Evolutionary conservation across 805 yeast genomes (phyloP).

Genomic region (Saturnispora quitensis): DNA sequence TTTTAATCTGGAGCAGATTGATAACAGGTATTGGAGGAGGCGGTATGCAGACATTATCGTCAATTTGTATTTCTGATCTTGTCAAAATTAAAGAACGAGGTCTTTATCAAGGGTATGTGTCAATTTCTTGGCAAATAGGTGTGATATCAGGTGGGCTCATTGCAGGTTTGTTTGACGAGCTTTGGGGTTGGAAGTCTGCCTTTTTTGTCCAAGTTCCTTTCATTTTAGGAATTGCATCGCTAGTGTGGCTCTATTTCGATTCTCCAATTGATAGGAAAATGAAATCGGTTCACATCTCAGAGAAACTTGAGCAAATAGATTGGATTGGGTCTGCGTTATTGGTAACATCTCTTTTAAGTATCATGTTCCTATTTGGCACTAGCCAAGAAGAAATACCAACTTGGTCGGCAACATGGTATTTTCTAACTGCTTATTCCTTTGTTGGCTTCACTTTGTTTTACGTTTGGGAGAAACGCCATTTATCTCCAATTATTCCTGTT

Average conservation of each 20-base stretch:
- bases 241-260: slow-evolving; percentile 30
- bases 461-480: slow-evolving; percentile 1
- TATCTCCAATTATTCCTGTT: slow-evolving; percentile 57
- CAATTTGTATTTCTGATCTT: slow-evolving; percentile 67
- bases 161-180: slow-evolving; percentile 46
- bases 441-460: slow-evolving; percentile 6
- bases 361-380: slow-evolving; percentile 54
- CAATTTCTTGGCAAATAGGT: slow-evolving; percentile 67
- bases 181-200: slow-evolving; percentile 57
- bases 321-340: slow-evolving; percentile 52
- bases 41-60: slow-evolving; percentile 64
- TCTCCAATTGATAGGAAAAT: slow-evolving; percentile 22
- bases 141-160: slow-evolving; percentile 59
- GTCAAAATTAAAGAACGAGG: slow-evolving; percentile 71
- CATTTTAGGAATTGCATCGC: slow-evolving; percentile 32
- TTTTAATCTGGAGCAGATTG: slow-evolving; percentile 47
- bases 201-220: slow-evolving; percentile 45
- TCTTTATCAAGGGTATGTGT: slow-evolving; percentile 71
- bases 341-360: slow-evolving; percentile 42
- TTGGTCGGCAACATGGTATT: slow-evolving; percentile 34
- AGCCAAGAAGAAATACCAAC: slow-evolving; percentile 49
- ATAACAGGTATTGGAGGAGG: slow-evolving; percentile 88
- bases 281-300: slow-evolving; percentile 15
- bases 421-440: neutral
- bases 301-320: slow-evolving; percentile 35